Evolutionary conservation across 768 basidiomycete species (phyloP).

Genomic region (Pholiota microspora): DNA sequence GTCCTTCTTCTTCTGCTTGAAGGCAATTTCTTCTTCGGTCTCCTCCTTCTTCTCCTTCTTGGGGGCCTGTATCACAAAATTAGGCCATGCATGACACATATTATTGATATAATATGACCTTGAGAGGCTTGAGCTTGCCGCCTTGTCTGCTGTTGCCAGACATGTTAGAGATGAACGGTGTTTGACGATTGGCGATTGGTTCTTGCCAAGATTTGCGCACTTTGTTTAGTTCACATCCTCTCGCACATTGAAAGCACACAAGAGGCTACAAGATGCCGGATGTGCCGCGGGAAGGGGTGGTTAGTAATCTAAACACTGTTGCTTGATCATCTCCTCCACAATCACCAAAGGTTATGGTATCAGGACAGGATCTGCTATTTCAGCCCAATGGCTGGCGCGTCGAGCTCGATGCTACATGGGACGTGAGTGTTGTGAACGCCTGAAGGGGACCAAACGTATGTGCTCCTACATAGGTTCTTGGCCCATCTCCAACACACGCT

Average conservation of each 20-base stretch:
- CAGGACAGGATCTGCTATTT: not conserved
- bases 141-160: conserved; percentile 68
- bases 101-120: conserved; percentile 42
- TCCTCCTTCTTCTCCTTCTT: conserved; percentile 81
- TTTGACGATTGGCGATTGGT: conserved; percentile 8
- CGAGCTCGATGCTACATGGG: conserved; percentile 26
- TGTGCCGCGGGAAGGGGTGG: too few relatives aligned
- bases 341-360: not conserved
- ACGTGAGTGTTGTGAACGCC: conserved; percentile 30
- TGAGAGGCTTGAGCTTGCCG: conserved; percentile 85
- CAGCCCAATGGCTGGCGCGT: conserved; percentile 4
- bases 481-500: conserved; percentile 82
- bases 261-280: too few relatives aligned
- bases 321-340: not conserved
- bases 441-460: too few relatives aligned
- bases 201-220: conserved; percentile 1
- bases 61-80: conserved; percentile 51
- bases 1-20: conserved; percentile 75
- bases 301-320: too few relatives aligned
- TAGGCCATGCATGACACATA: conserved; percentile 5
- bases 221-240: conserved; percentile 1
- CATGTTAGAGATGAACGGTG: conserved; percentile 35
- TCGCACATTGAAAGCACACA: not conserved
- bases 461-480: conserved; percentile 51
- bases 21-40: conserved; percentile 66